Conservation (phyloP, 257 asterid species). For the Solanum dulcamara region DNA sequence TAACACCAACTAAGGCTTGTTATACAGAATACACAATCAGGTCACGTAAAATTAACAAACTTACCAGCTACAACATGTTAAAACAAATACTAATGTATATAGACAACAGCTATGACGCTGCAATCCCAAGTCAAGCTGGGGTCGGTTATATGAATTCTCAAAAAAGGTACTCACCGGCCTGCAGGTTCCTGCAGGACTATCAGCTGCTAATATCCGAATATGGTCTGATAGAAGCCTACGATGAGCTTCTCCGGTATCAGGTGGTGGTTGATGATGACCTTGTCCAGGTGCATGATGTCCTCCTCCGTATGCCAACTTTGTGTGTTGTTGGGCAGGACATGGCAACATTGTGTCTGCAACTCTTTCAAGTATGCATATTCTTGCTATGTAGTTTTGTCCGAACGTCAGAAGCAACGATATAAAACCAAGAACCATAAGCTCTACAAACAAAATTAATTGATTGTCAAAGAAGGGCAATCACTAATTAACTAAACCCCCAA, state of each 20-base stretch:
- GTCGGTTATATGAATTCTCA: not conserved
- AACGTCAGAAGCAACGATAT: slow-evolving; percentile 81
- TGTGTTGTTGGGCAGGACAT: slow-evolving; percentile 15
- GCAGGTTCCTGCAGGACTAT: slow-evolving; percentile 28
- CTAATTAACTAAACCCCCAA: not conserved
- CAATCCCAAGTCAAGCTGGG: not conserved
- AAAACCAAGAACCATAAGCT: slow-evolving; percentile 96
- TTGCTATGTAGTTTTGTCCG: slow-evolving; percentile 72
- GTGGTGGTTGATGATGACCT: not conserved
- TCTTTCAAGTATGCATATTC: slow-evolving; percentile 49
- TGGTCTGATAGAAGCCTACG: slow-evolving; percentile 55
- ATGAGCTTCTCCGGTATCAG: slow-evolving; percentile 5
- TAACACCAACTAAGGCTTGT: not conserved
- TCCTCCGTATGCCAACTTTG: not conserved
- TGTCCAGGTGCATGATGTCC: not conserved
- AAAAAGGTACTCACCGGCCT: slow-evolving; percentile 13
- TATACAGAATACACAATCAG: not conserved
- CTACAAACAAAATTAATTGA: slow-evolving; percentile 22
- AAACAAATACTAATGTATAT: not conserved
- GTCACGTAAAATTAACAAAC: not conserved
- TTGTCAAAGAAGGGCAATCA: not conserved
- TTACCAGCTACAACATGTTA: not conserved
- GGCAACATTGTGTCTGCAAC: slow-evolving; percentile 69
- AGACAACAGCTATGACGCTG: not conserved
- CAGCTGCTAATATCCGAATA: slow-evolving; percentile 37